phyloP scores from a whole-genome alignment of 306 rosid genomes.

The Phaseolus lunatus region DNA sequence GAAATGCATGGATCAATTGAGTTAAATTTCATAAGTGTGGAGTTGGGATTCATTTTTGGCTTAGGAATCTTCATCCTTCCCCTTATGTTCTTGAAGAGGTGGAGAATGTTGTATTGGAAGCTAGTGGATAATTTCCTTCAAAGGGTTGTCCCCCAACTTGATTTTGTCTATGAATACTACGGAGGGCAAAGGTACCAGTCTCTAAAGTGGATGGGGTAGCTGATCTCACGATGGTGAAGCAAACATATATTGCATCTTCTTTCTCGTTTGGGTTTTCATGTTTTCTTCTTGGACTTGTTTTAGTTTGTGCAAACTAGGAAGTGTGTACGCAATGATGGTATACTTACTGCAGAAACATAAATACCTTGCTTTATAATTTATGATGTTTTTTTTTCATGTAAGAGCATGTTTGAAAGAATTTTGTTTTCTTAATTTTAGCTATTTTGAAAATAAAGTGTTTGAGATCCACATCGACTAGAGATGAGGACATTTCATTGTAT shows the following conservation, averaged over 20 bases:
- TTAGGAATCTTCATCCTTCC: conserved; percentile 37
- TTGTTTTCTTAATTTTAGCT: too few relatives aligned
- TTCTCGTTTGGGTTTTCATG: background rate
- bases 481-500: too few relatives aligned
- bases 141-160: conserved; percentile 36
- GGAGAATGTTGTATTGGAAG: conserved; percentile 42
- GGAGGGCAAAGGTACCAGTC: background rate
- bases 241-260: background rate
- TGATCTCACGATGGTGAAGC: background rate
- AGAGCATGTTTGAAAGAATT: background rate
- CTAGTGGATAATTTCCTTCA: conserved; percentile 32
- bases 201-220: conserved; percentile 5
- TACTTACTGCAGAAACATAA: background rate
- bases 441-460: too few relatives aligned
- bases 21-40: conserved; percentile 30
- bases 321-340: background rate
- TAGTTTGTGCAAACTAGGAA: background rate
- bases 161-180: conserved; percentile 20
- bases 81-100: conserved; percentile 32
- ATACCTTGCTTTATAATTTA: background rate
- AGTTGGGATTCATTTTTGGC: conserved; percentile 50
- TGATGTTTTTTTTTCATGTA: background rate
- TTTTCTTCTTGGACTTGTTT: background rate
- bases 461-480: too few relatives aligned
- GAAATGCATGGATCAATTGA: conserved; percentile 10